Evolutionary conservation across 257 asterid species (phyloP).

Genomic region (Rubia yunnanensis): DNA sequence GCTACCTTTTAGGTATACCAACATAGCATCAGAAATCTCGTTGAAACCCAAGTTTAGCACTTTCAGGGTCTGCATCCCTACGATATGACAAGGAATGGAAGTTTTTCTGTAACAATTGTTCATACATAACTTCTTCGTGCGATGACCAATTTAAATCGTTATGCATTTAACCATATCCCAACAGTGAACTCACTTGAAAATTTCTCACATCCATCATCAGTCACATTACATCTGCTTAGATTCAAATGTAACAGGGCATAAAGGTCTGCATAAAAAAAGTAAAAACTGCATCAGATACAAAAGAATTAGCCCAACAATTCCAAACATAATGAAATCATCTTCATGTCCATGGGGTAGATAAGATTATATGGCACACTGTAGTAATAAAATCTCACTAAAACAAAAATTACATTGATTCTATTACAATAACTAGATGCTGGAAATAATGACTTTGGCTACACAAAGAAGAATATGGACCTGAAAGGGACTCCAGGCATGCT

Average conservation of each 20-base stretch:
- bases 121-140: not conserved
- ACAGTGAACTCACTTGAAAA: constrained; percentile 55
- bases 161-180: constrained; percentile 1
- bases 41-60: constrained; percentile 83
- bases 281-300: constrained; percentile 3
- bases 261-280: constrained; percentile 47
- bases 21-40: constrained; percentile 59
- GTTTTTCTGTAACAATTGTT: not conserved
- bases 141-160: not conserved
- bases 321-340: not conserved
- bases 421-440: not conserved
- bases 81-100: not conserved
- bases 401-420: not conserved
- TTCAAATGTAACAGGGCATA: constrained; percentile 53
- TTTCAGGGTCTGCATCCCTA: constrained; percentile 57
- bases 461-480: constrained; percentile 40
- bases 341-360: not conserved
- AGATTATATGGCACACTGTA: not conserved
- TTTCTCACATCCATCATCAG: constrained; percentile 63
- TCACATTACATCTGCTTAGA: constrained; percentile 75
- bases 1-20: constrained; percentile 75
- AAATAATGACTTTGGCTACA: not conserved
- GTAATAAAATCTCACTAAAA: not conserved
- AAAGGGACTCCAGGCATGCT: constrained; percentile 75
- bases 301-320: not conserved